phyloP scores from a whole-genome alignment of 2,329 filamentous ascomycete genomes.

The Emericellopsis cladophorae region DNA sequence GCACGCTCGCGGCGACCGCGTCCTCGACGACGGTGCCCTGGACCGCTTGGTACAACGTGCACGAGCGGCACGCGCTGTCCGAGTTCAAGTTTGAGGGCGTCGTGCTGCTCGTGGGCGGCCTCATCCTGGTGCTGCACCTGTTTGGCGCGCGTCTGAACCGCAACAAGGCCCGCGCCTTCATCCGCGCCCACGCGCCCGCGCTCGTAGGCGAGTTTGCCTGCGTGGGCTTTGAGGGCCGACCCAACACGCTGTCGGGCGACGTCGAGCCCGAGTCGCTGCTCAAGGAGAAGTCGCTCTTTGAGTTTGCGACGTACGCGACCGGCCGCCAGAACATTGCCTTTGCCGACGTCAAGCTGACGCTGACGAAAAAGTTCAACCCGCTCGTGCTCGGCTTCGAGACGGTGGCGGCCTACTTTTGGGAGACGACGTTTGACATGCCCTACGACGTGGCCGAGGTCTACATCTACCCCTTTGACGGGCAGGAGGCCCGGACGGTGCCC shows the following conservation, averaged over 20 bases:
- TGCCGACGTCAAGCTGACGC: slow-evolving; percentile 68
- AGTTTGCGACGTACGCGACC: slow-evolving; percentile 79
- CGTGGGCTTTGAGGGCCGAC: slow-evolving; percentile 63
- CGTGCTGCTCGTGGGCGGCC: slow-evolving; percentile 60
- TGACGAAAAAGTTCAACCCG: slow-evolving; percentile 84
- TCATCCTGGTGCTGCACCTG: slow-evolving; percentile 69
- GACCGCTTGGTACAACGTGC: slow-evolving; percentile 93
- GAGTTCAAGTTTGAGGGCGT: slow-evolving; percentile 85
- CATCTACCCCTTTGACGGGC: slow-evolving; percentile 84
- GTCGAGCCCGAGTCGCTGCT: slow-evolving; percentile 36
- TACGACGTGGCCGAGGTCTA: slow-evolving; percentile 64
- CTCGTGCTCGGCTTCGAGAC: slow-evolving; percentile 48
- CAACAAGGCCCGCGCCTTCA: slow-evolving; percentile 69
- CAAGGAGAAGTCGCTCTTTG: slow-evolving; percentile 78
- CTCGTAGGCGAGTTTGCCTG: slow-evolving; percentile 74
- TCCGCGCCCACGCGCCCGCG: slow-evolving; percentile 56
- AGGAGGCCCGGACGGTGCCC: slow-evolving; percentile 68
- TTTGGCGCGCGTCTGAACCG: slow-evolving; percentile 73
- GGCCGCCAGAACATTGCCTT: slow-evolving; percentile 90
- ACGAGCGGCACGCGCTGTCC: slow-evolving; percentile 71
- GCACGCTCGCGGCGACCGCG: slow-evolving; percentile 32
- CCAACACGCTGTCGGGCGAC: slow-evolving; percentile 26
- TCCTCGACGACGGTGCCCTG: slow-evolving; percentile 48
- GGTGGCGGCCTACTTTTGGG: slow-evolving; percentile 63
- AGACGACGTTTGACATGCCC: slow-evolving; percentile 56